Conservation (phyloP, 2,329 filamentous ascomycete genomes). For the Apiospora saccharicola region DNA sequence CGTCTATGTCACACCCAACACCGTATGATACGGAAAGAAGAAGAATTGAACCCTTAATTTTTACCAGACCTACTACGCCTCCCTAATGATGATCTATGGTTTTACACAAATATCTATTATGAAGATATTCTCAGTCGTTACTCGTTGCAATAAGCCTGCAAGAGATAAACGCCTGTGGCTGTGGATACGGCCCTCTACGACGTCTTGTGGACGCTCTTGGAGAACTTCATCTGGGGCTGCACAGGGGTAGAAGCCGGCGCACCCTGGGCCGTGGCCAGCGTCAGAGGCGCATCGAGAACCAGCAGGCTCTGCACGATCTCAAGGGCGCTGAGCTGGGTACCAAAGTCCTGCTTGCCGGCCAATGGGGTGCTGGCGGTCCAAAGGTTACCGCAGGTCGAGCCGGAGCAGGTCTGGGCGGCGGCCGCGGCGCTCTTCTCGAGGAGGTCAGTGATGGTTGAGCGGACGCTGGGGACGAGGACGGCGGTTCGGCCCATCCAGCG, state of each 20-base stretch:
- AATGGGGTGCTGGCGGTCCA: slow-evolving; percentile 42
- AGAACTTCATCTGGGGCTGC: not conserved
- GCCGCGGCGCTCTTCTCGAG: slow-evolving; percentile 42
- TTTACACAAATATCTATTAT: slow-evolving; percentile 13
- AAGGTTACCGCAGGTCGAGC: slow-evolving; percentile 42
- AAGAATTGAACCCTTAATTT: not conserved
- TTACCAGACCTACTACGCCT: slow-evolving; percentile 9
- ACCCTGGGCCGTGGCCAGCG: not conserved
- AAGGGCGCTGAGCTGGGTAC: slow-evolving; percentile 45
- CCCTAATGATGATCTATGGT: not conserved
- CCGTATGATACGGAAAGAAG: not conserved
- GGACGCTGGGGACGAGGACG: slow-evolving; percentile 44
- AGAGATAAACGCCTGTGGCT: not conserved
- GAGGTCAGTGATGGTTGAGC: slow-evolving; percentile 37
- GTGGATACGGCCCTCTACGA: not conserved
- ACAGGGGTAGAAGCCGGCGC: not conserved
- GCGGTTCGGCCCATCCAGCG: slow-evolving; percentile 43
- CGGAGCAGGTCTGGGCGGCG: slow-evolving; percentile 43
- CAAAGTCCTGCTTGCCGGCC: slow-evolving; percentile 45
- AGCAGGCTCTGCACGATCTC: slow-evolving; percentile 43
- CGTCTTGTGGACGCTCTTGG: slow-evolving; percentile 2
- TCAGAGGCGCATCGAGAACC: slow-evolving; percentile 23
- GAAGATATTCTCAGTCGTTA: not conserved
- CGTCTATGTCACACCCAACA: not conserved
- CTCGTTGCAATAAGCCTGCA: not conserved